Evolutionary conservation across 768 basidiomycete genomes (phyloP), one percentile per base, ranked within the genome.

Genomic region (Lentinula boryana): DNA sequence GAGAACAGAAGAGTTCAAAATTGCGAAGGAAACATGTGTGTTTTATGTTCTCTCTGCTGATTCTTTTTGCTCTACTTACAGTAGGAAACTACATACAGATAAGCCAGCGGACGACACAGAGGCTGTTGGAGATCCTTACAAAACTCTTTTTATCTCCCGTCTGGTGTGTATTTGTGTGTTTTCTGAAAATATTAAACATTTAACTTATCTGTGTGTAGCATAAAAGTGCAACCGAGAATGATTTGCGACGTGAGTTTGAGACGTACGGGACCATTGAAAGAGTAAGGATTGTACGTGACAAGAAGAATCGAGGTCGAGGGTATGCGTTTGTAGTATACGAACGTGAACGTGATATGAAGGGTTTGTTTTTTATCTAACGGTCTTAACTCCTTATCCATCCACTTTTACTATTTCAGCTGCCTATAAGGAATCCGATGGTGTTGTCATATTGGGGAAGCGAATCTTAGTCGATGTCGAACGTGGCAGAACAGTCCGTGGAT

Each of bases 331-430:
- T 99, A 64, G 95, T 99, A 16, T 99, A 93, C 66, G 97, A 99
- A 71, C 86, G 97, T 33, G 97, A 98, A 76, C 86, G 95, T 61
- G 97, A 99, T 72, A 99, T 99, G 97, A 98, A 98, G 84, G 95
- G 95, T 95, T 72, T 50, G 60, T 70, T 64, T 64, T 64, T 68
- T 44, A 23, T 56, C 49, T 58, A 53, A 50, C 56, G 53, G 8
- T 44, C 63, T 40, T 50, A 60, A 57, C 61, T 61, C 58, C 60
- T 60, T 35, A 57, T 54, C 51, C 15, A 59, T 67, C 55, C 62
- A 54, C 31, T 50, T 55, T 51, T 38, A 56, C 60, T 48, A 60
- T 50, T 58, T 65, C 60, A 91, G 89, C 89, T 64, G 97, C 96
- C 13, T 99, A 98, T 83, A 98, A 98, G 76, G 97, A 98, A 72